Conservation (phyloP, 164 flowering plant species). For the grape (Vitis vinifera) region ASM3070453v1 NC_081811.1:1470501-1471000, state of each 20-base stretch:
- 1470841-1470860: constrained; percentile 14
- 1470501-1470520: too few species aligned
- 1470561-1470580: too few species aligned
- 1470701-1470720: not conserved
- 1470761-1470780: not conserved
- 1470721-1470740: not conserved
- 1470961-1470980: constrained; percentile 2
- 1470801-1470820: not conserved
- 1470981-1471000: not conserved
- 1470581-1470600: not conserved
- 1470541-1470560: too few species aligned
- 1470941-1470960: constrained; percentile 6
- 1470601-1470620: not conserved
- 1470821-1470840: not conserved
- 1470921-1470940: constrained; percentile 14
- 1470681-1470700: not conserved
- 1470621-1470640: not conserved
- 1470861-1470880: constrained; percentile 18
- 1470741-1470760: not conserved
- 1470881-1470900: constrained; percentile 12
- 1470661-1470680: not conserved
- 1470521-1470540: too few species aligned
- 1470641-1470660: not conserved
- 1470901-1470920: constrained; percentile 19
- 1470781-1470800: not conserved